Evolutionary conservation across 768 basidiomycete genomes (phyloP), one percentile per base, ranked within the genome.

Genomic region (Holtermanniella nyarrowii): DNA sequence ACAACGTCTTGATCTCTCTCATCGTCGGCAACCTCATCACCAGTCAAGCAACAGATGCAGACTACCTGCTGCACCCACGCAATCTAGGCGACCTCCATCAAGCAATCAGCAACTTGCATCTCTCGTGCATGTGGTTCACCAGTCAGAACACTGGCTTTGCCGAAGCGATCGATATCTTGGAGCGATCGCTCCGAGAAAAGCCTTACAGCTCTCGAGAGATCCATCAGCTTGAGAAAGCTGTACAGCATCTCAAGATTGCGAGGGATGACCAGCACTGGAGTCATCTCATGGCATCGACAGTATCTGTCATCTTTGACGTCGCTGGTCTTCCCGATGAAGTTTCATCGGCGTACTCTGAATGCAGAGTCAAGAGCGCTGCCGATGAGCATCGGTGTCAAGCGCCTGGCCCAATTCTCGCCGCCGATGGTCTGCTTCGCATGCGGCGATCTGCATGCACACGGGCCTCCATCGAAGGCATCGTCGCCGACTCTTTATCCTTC

Each of bases 121-220:
- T 63, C 16, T 62, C 67, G 3, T 61, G 59, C 46, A 63, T 62
- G 40, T 69, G 67, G 67, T 63, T 59, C 41, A 57, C 62, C 3
- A 52, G 59, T 14, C 44, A 18, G 12, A 50, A 53, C 1, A 61
- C 63, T 54, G 65, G 51, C 16, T 46, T 46, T 18, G 52, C 26
- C 0, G 56, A 39, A 7, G 31, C 31, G 31, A 37, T 37, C 31
- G 31, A 37, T 7, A 1, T 56, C 49, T 44, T 63, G 0, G 42
- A 43, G 4, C 53, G 59, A 3, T 61, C 57, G 2, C 39, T 42
- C 59, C n/a, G 43, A 42, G 23, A 48, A 27, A 7, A 41, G 23
- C 2, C 49, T 49, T 18, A 42, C 52, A 10, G 20, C 42, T 12
- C 37, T 11, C 26, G 50, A 18, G 53, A 25, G 3, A 44, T 49